A percentile compares a stretch with the other conserved stretches of the same genome.
These are phyloP conservation scores for Ustilago shanxiensis DNA, from an alignment of 1,284 basidiomycete species.

Conservation along the genomic window DNA sequence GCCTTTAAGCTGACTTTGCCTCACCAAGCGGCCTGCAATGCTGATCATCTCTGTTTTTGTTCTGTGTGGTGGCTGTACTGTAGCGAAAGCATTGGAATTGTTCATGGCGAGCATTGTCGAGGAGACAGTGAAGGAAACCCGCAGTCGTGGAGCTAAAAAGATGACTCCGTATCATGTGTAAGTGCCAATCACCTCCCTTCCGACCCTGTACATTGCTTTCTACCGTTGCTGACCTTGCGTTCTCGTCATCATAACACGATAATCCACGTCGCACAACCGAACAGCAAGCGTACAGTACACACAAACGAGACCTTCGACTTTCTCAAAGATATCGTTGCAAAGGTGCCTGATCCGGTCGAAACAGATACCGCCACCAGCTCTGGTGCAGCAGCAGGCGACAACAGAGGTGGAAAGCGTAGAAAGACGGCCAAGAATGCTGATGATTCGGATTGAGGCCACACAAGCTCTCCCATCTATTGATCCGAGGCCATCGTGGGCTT, in stretches of 20 bases:
- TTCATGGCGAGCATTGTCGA: slow-evolving; percentile 90
- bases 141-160: slow-evolving; percentile 85
- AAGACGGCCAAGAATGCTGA: slow-evolving; percentile 45
- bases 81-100: slow-evolving; percentile 95
- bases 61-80: not conserved
- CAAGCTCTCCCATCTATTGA: not conserved
- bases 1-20: too few relatives aligned
- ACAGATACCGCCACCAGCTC: slow-evolving; percentile 20
- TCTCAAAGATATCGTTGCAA: slow-evolving; percentile 91
- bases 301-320: slow-evolving; percentile 93
- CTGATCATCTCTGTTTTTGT: not conserved
- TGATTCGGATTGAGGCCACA: slow-evolving; percentile 27
- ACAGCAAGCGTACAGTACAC: slow-evolving; percentile 92
- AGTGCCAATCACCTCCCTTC: slow-evolving; percentile 71
- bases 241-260: not conserved
- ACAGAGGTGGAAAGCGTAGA: slow-evolving; percentile 51
- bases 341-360: slow-evolving; percentile 84
- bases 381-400: slow-evolving; percentile 28
- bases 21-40: too few relatives aligned
- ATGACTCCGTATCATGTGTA: slow-evolving; percentile 95
- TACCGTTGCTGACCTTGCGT: slow-evolving; percentile 7
- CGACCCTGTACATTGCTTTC: too few relatives aligned
- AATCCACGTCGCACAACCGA: not conserved
- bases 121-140: slow-evolving; percentile 84
- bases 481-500: too few relatives aligned